A percentile compares a stretch with the other conserved stretches of the same genome.
These are phyloP conservation scores for Lycium ferocissimum DNA, from an alignment of 257 asterid genomes.

Conservation along the genomic window DNA sequence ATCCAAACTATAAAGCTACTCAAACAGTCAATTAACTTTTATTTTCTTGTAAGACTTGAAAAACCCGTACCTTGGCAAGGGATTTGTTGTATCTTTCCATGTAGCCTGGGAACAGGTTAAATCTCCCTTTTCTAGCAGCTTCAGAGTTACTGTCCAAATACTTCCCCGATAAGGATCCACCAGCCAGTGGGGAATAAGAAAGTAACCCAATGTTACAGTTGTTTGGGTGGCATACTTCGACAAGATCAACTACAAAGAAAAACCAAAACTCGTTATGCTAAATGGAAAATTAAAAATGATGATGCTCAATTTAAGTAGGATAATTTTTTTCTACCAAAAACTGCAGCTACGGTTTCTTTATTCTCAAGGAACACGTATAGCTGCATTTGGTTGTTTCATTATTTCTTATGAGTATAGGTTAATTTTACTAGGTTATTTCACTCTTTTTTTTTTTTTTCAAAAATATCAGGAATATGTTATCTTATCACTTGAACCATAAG, in stretches of 20 bases:
- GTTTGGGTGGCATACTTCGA: constrained; percentile 92
- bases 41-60: background rate
- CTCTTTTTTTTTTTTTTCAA: background rate
- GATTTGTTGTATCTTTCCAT: constrained; percentile 93
- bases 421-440: background rate
- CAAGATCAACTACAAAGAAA: constrained; percentile 74
- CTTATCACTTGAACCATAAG: background rate
- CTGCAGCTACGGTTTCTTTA: background rate
- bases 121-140: constrained; percentile 79
- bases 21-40: background rate
- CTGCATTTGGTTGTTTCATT: constrained; percentile 17
- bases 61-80: constrained; percentile 59
- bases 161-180: constrained; percentile 82
- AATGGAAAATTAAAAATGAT: background rate
- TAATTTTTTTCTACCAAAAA: background rate
- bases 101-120: constrained; percentile 83
- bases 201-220: constrained; percentile 86
- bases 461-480: background rate
- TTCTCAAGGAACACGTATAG: background rate
- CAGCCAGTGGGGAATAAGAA: constrained; percentile 90
- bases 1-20: background rate
- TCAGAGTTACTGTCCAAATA: constrained; percentile 73
- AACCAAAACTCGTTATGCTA: constrained; percentile 31
- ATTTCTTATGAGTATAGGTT: background rate
- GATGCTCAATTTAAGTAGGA: background rate